These are phyloP conservation scores for Bolboschoenoplectus hybrid DNA, from an alignment of 202 grass and related monocot genomes.

Conservation along the genomic window DNA sequence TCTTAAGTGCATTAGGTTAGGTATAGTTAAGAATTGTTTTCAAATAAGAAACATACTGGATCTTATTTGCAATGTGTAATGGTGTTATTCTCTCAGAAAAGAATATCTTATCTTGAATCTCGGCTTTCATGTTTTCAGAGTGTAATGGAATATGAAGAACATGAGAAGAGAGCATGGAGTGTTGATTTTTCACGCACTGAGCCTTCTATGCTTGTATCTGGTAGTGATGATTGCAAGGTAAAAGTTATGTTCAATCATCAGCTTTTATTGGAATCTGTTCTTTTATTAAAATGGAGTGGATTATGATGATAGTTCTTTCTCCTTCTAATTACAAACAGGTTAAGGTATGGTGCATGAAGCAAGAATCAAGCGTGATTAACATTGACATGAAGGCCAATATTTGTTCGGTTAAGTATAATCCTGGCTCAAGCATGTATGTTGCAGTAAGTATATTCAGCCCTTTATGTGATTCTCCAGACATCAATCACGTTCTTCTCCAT, in stretches of 20 bases:
- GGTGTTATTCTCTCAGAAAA: not conserved
- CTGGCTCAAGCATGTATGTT: slow-evolving; percentile 76
- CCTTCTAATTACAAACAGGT: slow-evolving; percentile 51
- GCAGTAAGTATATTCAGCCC: slow-evolving; percentile 64
- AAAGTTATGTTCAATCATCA: slow-evolving; percentile 2
- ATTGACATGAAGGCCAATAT: slow-evolving; percentile 99
- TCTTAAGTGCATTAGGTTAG: not conserved
- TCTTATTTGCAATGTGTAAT: not conserved
- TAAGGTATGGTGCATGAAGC: slow-evolving; percentile 97
- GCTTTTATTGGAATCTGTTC: slow-evolving; percentile 9
- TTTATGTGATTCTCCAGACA: slow-evolving; percentile 40
- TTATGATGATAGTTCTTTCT: slow-evolving; percentile 29
- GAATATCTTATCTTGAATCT: slow-evolving; percentile 26
- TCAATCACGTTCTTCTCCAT: slow-evolving; percentile 22
- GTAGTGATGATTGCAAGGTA: slow-evolving; percentile 99
- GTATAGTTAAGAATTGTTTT: not conserved
- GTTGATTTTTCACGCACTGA: slow-evolving; percentile 98
- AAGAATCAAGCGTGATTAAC: slow-evolving; percentile 97
- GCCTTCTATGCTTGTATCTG: slow-evolving; percentile 91
- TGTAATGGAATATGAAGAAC: slow-evolving; percentile 99
- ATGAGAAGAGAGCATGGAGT: slow-evolving; percentile 99
- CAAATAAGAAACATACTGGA: slow-evolving; percentile 11
- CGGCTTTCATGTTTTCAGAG: slow-evolving; percentile 55
- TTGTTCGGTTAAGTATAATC: slow-evolving; percentile 99
- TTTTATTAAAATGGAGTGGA: slow-evolving; percentile 36